phyloP scores from a whole-genome alignment of 106 monocot genomes.

The Dendrobium nobile region DNA sequence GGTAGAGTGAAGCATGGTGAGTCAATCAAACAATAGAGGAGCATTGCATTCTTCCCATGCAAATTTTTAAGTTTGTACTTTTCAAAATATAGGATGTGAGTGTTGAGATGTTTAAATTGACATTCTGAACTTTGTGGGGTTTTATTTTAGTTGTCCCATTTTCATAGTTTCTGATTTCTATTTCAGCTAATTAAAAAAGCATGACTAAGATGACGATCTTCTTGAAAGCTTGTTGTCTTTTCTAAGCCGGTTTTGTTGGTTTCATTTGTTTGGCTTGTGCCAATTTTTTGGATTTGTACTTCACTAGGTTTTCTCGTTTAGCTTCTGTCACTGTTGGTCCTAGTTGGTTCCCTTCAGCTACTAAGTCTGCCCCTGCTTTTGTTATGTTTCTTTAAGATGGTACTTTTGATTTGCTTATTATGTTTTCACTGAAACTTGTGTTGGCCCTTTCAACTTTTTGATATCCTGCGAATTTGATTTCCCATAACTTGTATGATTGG shows the following conservation, averaged over 20 bases:
- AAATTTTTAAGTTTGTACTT: background rate
- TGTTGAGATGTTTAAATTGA: background rate
- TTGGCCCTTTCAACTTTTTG: no score
- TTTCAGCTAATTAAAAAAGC: background rate
- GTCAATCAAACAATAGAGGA: background rate
- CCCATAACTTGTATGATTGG: no score
- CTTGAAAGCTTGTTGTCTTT: background rate
- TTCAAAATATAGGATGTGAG: background rate
- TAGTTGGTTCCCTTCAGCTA: no score
- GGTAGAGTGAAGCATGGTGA: background rate
- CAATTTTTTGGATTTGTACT: background rate
- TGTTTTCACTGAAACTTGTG: no score
- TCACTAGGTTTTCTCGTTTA: background rate
- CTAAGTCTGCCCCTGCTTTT: no score
- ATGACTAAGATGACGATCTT: background rate
- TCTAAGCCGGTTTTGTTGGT: no score
- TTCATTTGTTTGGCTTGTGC: background rate
- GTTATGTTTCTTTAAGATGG: no score
- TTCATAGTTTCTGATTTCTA: background rate
- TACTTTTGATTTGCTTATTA: no score
- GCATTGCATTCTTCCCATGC: background rate
- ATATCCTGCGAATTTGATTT: no score
- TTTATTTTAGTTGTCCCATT: background rate
- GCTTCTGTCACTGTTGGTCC: no score
- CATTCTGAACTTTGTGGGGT: background rate